phyloP scores from a whole-genome alignment of 176 grass and related monocot species.

The Dactylis glomerata region DNA sequence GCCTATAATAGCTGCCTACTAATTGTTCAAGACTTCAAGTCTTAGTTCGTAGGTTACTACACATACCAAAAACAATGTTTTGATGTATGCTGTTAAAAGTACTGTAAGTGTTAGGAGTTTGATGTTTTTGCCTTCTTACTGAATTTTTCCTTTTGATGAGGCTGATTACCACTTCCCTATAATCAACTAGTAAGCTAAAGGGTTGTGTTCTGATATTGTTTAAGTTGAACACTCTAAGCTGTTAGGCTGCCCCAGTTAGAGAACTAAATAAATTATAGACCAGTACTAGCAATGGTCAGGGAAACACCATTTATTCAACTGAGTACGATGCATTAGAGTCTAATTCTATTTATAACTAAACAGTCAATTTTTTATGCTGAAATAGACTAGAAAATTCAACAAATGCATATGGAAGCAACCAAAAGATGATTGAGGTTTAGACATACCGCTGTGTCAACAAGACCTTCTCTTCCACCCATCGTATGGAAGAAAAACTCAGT shows the following conservation, averaged over 20 bases:
- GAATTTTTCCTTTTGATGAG: neutral
- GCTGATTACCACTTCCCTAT: neutral
- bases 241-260: neutral
- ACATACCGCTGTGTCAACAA: conserved; percentile 93
- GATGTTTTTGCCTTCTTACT: neutral
- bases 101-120: neutral
- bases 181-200: neutral
- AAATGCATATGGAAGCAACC: neutral
- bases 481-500: conserved; percentile 98
- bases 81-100: neutral
- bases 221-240: neutral
- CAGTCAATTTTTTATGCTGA: conserved; percentile 18
- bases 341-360: neutral
- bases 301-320: conserved; percentile 16
- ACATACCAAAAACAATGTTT: conserved; percentile 3
- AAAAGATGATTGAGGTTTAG: conserved; percentile 15
- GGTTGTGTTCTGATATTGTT: neutral
- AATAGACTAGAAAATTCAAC: conserved; percentile 8
- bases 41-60: neutral
- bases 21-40: neutral
- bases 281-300: neutral
- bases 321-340: neutral
- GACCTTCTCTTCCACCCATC: conserved; percentile 99
- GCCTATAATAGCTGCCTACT: neutral
- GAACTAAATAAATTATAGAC: neutral